phyloP scores from a whole-genome alignment of 345 rosid genomes.

The Kernera saxatilis region DNA sequence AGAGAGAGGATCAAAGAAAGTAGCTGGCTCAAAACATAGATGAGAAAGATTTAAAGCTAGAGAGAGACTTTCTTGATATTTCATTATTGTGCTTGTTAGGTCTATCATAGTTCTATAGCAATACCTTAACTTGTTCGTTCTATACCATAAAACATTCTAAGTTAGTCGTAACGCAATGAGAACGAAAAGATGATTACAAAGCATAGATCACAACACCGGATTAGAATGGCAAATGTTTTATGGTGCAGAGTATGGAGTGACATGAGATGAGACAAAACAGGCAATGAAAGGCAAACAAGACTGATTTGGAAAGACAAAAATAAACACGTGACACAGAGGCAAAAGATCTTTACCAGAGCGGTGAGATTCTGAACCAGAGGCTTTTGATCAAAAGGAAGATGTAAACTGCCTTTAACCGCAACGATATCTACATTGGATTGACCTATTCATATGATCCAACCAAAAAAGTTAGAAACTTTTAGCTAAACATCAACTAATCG shows the following conservation, averaged over 20 bases:
- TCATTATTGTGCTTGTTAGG: background rate
- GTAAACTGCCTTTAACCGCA: slow-evolving; percentile 74
- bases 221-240: background rate
- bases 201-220: background rate
- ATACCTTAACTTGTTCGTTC: background rate
- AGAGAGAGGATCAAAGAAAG: background rate
- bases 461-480: background rate
- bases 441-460: slow-evolving; percentile 40
- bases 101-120: background rate
- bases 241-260: background rate
- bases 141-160: no score
- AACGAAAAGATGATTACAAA: no score
- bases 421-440: slow-evolving; percentile 52
- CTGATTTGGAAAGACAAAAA: background rate
- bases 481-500: background rate
- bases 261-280: background rate
- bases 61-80: background rate
- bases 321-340: background rate
- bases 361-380: slow-evolving; percentile 74
- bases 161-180: no score
- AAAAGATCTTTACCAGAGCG: slow-evolving; percentile 49
- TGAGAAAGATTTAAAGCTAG: background rate
- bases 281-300: background rate
- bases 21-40: background rate
- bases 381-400: slow-evolving; percentile 69